phyloP scores from a whole-genome alignment of 2,329 filamentous ascomycete species.

The Diaporthe helianthi region DNA sequence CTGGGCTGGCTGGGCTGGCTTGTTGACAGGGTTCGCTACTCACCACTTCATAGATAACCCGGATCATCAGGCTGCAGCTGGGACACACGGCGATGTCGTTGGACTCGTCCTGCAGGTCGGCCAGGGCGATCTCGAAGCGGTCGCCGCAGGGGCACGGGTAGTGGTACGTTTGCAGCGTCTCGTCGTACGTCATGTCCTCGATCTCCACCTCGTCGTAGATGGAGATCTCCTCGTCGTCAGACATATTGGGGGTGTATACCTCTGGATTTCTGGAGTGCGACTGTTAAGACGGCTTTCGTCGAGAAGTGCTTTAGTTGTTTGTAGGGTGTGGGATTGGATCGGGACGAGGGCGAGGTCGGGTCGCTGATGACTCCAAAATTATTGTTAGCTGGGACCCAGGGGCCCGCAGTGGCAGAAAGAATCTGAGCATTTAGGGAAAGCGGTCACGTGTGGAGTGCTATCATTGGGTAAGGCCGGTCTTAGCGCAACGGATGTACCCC shows the following conservation, averaged over 20 bases:
- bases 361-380: slow-evolving; percentile 21
- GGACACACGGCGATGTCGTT: slow-evolving; percentile 93
- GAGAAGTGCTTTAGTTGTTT: neutral
- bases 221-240: slow-evolving; percentile 67
- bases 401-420: neutral
- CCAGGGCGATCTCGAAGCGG: slow-evolving; percentile 88
- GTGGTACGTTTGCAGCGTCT: slow-evolving; percentile 84
- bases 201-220: slow-evolving; percentile 99
- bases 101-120: slow-evolving; percentile 84
- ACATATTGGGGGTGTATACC: slow-evolving; percentile 51
- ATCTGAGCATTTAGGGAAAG: neutral
- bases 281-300: no score
- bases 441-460: neutral
- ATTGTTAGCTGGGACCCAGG: neutral
- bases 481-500: no score
- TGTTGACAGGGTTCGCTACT: slow-evolving; percentile 42
- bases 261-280: neutral
- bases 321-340: neutral
- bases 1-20: neutral
- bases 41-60: slow-evolving; percentile 90
- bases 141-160: slow-evolving; percentile 98
- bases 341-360: neutral
- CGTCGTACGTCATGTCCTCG: slow-evolving; percentile 95
- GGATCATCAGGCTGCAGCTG: slow-evolving; percentile 95
- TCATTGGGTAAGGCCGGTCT: no score